A percentile compares a stretch with the other conserved stretches of the same genome.
Evolutionary conservation across 2,329 filamentous ascomycete species (phyloP).

Genomic region (Onygenales sp.): DNA sequence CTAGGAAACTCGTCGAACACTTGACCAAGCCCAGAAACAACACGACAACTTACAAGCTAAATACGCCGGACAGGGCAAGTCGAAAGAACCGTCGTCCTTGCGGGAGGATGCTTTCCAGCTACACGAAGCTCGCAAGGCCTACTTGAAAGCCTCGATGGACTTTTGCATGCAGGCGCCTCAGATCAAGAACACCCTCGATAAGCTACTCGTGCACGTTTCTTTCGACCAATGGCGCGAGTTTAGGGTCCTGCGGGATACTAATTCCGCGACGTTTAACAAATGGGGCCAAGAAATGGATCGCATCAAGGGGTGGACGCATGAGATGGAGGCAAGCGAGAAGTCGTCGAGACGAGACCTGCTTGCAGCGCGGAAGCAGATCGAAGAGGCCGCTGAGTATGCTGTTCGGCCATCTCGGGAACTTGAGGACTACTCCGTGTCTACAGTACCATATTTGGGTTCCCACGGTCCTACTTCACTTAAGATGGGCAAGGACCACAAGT

Average conservation of each 20-base stretch:
- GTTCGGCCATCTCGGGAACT: conserved; percentile 81
- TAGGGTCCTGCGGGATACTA: conserved; percentile 58
- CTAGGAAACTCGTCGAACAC: conserved; percentile 58
- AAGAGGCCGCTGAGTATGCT: conserved; percentile 60
- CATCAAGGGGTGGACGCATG: conserved; percentile 82
- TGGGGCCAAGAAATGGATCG: conserved; percentile 79
- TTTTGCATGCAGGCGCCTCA: conserved; percentile 84
- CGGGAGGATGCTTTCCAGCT: conserved; percentile 93
- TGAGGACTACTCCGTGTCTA: conserved; percentile 84
- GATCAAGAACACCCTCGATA: conserved; percentile 73
- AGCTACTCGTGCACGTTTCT: conserved; percentile 73
- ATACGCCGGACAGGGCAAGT: conserved; percentile 78
- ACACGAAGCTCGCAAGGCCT: conserved; percentile 82
- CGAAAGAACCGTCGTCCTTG: conserved; percentile 83
- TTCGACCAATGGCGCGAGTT: conserved; percentile 84
- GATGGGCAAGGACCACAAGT: conserved; percentile 31
- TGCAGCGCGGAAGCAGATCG: conserved; percentile 68
- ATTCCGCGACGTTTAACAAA: conserved; percentile 51
- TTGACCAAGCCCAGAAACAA: conserved; percentile 72
- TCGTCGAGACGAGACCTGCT: conserved; percentile 75
- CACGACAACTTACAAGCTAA: conserved; percentile 75
- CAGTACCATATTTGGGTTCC: conserved; percentile 74
- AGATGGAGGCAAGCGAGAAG: conserved; percentile 85
- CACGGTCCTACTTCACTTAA: conserved; percentile 57
- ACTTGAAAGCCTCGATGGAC: conserved; percentile 86